phyloP scores from a whole-genome alignment of 192 early-diverging fungal species.

The Rhizophagus clarus region DNA sequence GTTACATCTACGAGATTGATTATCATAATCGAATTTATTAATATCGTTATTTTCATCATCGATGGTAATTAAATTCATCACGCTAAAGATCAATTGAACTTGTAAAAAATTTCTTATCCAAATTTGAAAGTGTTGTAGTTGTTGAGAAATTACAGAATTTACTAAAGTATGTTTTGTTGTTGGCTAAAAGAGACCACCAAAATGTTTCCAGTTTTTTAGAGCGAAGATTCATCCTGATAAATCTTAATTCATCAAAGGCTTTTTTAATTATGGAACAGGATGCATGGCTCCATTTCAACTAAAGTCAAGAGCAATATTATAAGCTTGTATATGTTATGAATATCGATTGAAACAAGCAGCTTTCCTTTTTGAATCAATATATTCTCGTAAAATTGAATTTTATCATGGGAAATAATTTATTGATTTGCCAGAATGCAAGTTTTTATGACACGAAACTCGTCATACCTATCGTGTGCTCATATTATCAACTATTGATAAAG shows the following conservation, averaged over 20 bases:
- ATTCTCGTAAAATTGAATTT: conserved; percentile 16
- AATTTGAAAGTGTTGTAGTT: not conserved
- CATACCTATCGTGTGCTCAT: conserved; percentile 23
- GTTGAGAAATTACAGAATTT: not conserved
- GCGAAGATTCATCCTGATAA: not conserved
- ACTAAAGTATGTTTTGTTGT: not conserved
- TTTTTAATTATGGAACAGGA: conserved; percentile 26
- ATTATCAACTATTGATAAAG: not conserved
- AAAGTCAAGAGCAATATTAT: conserved; percentile 26
- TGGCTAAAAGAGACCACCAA: no score
- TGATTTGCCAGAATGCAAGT: conserved; percentile 22
- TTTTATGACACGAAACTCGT: conserved; percentile 32
- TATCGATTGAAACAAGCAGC: conserved; percentile 22
- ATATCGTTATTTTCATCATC: not conserved
- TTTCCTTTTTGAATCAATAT: conserved; percentile 26
- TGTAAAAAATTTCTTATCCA: not conserved
- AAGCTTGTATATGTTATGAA: conserved; percentile 33
- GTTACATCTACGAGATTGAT: not conserved
- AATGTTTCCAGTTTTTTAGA: no score
- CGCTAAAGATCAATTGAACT: not conserved
- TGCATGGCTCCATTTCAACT: conserved; percentile 12
- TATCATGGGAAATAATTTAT: conserved; percentile 27
- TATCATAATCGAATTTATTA: not conserved
- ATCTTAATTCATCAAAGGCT: conserved; percentile 26
- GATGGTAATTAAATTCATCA: not conserved